Conservation (phyloP, 257 asterid genomes). For the Plectranthus barbatus region DNA sequence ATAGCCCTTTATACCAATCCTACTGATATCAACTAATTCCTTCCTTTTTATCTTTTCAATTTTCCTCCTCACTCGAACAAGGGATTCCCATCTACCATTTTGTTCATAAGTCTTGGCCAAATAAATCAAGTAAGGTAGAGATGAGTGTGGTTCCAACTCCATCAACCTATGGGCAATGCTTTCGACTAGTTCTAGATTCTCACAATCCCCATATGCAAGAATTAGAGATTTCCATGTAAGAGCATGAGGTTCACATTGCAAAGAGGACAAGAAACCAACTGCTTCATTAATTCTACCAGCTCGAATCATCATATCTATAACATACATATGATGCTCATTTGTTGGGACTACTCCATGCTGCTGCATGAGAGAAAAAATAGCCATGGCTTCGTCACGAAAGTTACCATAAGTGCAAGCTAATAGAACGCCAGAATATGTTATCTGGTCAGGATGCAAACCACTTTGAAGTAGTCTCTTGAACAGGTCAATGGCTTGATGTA, state of each 20-base stretch:
- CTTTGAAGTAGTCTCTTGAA: constrained; percentile 35
- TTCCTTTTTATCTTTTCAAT: constrained; percentile 25
- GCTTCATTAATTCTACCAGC: constrained; percentile 47
- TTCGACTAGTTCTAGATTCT: constrained; percentile 36
- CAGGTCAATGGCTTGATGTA: constrained; percentile 33
- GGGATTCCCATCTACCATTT: constrained; percentile 63
- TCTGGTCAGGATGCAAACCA: constrained; percentile 41
- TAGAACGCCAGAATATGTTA: constrained; percentile 43
- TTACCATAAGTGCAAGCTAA: constrained; percentile 51
- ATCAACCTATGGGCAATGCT: constrained; percentile 42
- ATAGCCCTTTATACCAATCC: constrained; percentile 33
- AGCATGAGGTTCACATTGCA: constrained; percentile 31
- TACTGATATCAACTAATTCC: constrained; percentile 36
- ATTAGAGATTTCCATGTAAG: constrained; percentile 45
- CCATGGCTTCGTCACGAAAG: constrained; percentile 41
- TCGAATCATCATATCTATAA: constrained; percentile 38
- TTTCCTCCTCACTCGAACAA: constrained; percentile 48
- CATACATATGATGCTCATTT: constrained; percentile 41
- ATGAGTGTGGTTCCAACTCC: constrained; percentile 37
- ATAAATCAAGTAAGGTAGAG: constrained; percentile 39
- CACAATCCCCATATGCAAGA: constrained; percentile 34
- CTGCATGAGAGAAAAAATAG: constrained; percentile 42
- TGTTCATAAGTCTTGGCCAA: constrained; percentile 42
- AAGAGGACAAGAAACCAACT: constrained; percentile 23
- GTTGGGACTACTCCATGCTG: constrained; percentile 36